phyloP scores from a whole-genome alignment of 2,329 filamentous ascomycete genomes.

The Colletotrichum incanum region DNA sequence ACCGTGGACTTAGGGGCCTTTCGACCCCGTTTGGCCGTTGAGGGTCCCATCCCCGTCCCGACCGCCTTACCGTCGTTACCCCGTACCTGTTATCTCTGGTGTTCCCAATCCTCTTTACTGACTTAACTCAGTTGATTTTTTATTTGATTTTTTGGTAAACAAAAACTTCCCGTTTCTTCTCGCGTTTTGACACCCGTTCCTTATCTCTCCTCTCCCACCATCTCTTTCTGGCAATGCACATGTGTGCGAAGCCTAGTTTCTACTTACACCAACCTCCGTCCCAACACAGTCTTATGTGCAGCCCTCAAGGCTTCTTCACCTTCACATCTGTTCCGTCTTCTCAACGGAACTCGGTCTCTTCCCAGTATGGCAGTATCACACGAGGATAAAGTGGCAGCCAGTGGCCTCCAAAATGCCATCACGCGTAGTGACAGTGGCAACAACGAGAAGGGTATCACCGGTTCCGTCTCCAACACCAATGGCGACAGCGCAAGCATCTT shows the following conservation, averaged over 20 bases:
- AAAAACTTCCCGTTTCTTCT: not conserved
- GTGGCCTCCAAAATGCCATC: not conserved
- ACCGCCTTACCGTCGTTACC: slow-evolving; percentile 7
- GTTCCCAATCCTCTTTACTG: slow-evolving; percentile 6
- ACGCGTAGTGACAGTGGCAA: slow-evolving; percentile 8
- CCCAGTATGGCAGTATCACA: slow-evolving; percentile 3
- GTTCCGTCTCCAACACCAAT: slow-evolving; percentile 6
- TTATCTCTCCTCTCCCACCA: not conserved
- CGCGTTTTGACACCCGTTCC: not conserved
- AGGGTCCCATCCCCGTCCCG: slow-evolving; percentile 22
- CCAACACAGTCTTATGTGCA: not conserved
- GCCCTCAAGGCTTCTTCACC: not conserved
- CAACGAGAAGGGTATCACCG: slow-evolving; percentile 26
- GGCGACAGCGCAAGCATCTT: slow-evolving; percentile 8
- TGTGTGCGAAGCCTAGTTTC: not conserved
- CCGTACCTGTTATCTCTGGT: not conserved
- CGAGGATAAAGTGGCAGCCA: slow-evolving; percentile 4
- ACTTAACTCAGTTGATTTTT: not conserved
- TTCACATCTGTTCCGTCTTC: not conserved
- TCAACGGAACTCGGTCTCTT: not conserved
- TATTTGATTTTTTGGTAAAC: too few relatives aligned
- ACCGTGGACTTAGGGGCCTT: slow-evolving; percentile 12
- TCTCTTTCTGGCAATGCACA: not conserved
- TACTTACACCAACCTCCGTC: not conserved
- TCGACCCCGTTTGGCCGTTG: slow-evolving; percentile 23